Evolutionary conservation across 2,329 filamentous ascomycete species (phyloP).

Genomic region (Iodosphaeria phyllophila): DNA sequence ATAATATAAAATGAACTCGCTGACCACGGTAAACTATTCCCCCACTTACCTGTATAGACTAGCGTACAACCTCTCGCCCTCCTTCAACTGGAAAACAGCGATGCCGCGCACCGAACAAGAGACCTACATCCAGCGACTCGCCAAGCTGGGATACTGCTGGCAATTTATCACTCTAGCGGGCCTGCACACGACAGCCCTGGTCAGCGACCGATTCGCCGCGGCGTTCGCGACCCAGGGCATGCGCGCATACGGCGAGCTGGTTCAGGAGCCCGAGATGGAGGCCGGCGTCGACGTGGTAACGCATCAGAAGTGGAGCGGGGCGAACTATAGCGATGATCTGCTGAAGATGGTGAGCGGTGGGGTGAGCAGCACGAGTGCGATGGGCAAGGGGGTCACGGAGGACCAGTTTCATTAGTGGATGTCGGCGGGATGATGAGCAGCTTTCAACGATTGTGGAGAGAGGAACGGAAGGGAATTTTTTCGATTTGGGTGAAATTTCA

Average conservation of each 20-base stretch:
- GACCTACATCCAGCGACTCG: conserved; percentile 89
- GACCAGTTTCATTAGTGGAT: conserved; percentile 91
- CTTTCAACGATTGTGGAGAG: too few species aligned
- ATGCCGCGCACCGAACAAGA: conserved; percentile 86
- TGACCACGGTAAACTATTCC: neutral
- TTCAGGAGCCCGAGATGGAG: conserved; percentile 96
- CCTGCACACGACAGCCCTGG: conserved; percentile 86
- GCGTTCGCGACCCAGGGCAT: conserved; percentile 72
- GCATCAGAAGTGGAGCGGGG: conserved; percentile 97
- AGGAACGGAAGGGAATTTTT: too few species aligned
- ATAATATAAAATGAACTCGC: conserved; percentile 1
- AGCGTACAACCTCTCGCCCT: conserved; percentile 93
- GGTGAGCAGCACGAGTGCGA: conserved; percentile 78
- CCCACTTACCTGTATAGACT: conserved; percentile 33
- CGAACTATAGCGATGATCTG: conserved; percentile 84
- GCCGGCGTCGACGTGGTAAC: conserved; percentile 83
- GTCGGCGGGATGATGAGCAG: too few species aligned
- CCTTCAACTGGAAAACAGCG: conserved; percentile 98
- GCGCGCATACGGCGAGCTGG: conserved; percentile 90
- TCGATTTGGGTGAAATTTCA: too few species aligned
- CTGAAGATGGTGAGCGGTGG: conserved; percentile 95
- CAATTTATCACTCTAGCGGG: conserved; percentile 99
- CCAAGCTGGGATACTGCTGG: conserved; percentile 87
- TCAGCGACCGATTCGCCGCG: conserved; percentile 72
- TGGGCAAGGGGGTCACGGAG: conserved; percentile 96